Evolutionary conservation across 495 filamentous ascomycete species (phyloP), one percentile per base, ranked within the genome.

Genomic region (Corynascus novoguineensis): DNA sequence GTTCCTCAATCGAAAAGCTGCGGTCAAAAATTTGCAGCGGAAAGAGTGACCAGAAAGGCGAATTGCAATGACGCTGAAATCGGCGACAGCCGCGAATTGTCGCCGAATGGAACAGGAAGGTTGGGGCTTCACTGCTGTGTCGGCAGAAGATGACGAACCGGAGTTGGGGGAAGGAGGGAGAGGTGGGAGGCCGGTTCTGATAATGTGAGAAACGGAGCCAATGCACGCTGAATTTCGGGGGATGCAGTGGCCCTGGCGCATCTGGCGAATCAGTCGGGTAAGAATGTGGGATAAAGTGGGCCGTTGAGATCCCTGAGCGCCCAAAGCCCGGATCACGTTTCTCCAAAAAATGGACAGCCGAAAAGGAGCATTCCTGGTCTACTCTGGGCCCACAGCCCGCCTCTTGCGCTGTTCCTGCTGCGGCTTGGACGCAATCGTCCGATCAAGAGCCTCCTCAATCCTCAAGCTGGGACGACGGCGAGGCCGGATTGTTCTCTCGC

Each of bases 121-220:
- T 50, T 58, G 59, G 54, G 46, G 55, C 60, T 49, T 60, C 32
- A 25, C 51, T 45, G 53, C 31, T 51, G 9, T 55, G 50, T 53
- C 58, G 46, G 54, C 50, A 54, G 57, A 44, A 61, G 57, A 50
- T 63, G 63, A n/a, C 63, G 60, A 64, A 54, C 61, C 63, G 53
- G 60, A 66, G 59, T 64, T 55, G 60, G 53, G 58, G 53, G 51
- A 64, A 53, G 60, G 53, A 63, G 62, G 56, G 58, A 46, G 63
- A 68, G 62, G 64, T 60, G 64, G 62, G 66, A 50, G 63, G 61
- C 53, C 57, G 66, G 57, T 66, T 68, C 50, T 66, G 64, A 64
- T 69, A 69, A 69, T 69, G 66, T 64, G 66, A 66, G 61, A 55
- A 55, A 61, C 52, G 57, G 61, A 64, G 57, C 61, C 52, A n/a